Evolutionary conservation across 257 asterid genomes (phyloP), one percentile per base, ranked within the genome.

Genomic region (Handroanthus guayacan): DNA sequence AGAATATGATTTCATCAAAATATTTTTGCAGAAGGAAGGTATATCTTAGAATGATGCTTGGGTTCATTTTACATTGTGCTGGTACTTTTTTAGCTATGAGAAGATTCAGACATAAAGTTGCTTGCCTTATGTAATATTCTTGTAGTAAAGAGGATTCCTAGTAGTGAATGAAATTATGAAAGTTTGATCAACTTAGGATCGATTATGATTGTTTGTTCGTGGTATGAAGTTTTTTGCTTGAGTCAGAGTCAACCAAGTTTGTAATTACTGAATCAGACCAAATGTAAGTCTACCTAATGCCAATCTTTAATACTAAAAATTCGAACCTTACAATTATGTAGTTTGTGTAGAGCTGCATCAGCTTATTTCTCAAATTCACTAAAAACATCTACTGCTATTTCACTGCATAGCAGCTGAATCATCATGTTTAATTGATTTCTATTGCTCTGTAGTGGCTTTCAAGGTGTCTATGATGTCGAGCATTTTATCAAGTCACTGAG

Each of bases 401-500:
- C 6, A 50, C 55, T 50, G 5, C 62, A 43, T 60, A 34, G 68
- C 62, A 67, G 34, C 72, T 10, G 62, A 67, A 47, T 38, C 16
- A 12, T 50, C 17, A 11, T 68, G 55, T 39, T 11, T 65, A 36
- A 44, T 63, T 74, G 43, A 38, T 47, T 17, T 79, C 43, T 64
- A 5, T 50, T 78, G 17, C 72, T 74, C 36, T 36, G 16, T 76
- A 90, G 96, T 82, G 96, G 94, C 47, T 90, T 90, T 74, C 89
- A 81, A 65, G 96, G 92, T 69, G 83, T 90, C 74, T 88, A 90
- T 63, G 94, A 88, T 71, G 89, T 90, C 68, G 92, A 87, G 72
- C 89, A 90, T 87, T 90, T 90, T 71, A 84, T 90, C 80, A 86
- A 66, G 79, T 83, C 96, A 70, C 63, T 88, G 82, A 88, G 80